Evolutionary conservation across 495 filamentous ascomycete species (phyloP), one percentile per base, ranked within the genome.

Genomic region (Podospora pseudoanserina): DNA sequence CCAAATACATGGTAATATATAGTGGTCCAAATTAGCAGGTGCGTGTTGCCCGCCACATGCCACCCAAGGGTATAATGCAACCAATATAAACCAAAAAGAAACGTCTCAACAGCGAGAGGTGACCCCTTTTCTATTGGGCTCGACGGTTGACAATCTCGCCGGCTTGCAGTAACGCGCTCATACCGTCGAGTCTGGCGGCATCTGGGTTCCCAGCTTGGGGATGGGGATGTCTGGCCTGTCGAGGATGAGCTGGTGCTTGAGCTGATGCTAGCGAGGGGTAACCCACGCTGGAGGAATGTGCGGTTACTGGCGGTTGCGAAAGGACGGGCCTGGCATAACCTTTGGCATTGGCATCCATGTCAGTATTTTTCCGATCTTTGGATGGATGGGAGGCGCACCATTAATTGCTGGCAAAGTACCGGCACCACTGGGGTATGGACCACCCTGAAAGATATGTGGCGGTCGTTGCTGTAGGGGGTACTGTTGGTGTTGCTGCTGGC

Each of bases 91-190:
- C 39, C 39, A 49, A 23, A 23, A 49, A 16, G 15, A 49, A 49
- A 49, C 39, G 39, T 23, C 39, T 13, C 39, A 13, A 49, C 39
- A 49, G 39, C 39, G 9, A 11, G 9, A 49, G 39, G 39, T 49
- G 39, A 49, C 3, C 39, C 39, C 39, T 49, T 49, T 49, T 18
- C 54, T 61, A 74, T 30, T 71, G 74, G 4, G 65, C 56, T 34
- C 80, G 78, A n/a, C 80, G 79, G 64, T 84, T 79, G 44, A 86
- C 82, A 61, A 86, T 85, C 66, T 87, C 84, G 55, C 84, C 83
- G 3, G 85, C 85, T 60, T 74, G 80, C 2, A 87, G 72, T n/a
- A 87, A 71, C 18, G 85, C 85, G 67, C 78, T 85, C 71, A 87
- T 83, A 1, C 82, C 82, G 58, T 84, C 82, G n/a, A 83, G 71